A percentile compares a stretch with the other conserved stretches of the same genome.
phyloP scores from a whole-genome alignment of 2,329 filamentous ascomycete genomes.

The Colletotrichum tropicale region DNA sequence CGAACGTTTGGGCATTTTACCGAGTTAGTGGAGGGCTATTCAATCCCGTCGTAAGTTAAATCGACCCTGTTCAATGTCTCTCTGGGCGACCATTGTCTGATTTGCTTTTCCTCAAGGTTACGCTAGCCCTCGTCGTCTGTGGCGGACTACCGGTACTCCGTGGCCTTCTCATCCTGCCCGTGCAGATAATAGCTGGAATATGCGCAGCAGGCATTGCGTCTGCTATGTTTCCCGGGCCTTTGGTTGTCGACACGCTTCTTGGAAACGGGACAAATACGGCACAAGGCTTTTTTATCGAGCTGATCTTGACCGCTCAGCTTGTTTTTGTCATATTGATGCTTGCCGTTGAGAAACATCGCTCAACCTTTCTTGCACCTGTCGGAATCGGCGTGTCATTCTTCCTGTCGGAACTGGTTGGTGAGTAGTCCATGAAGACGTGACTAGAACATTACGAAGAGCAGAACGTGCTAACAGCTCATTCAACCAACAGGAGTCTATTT shows the following conservation, averaged over 20 bases:
- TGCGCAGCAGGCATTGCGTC: constrained; percentile 62
- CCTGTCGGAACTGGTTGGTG: constrained; percentile 52
- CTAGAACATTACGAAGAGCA: neutral
- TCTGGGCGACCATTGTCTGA: neutral
- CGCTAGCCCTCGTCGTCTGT: constrained; percentile 63
- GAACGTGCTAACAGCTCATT: neutral
- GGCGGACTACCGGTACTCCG: constrained; percentile 60
- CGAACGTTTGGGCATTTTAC: constrained; percentile 63
- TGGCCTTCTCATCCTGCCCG: constrained; percentile 54
- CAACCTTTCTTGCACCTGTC: constrained; percentile 73
- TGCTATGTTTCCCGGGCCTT: constrained; percentile 60
- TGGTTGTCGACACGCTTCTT: constrained; percentile 62
- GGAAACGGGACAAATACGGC: constrained; percentile 52
- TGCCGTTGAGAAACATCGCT: constrained; percentile 75
- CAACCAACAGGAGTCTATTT: constrained; percentile 41
- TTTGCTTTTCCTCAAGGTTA: constrained; percentile 40
- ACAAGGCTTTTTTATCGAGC: constrained; percentile 70
- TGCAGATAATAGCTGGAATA: constrained; percentile 65
- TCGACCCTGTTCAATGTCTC: no score
- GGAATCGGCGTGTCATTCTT: constrained; percentile 76
- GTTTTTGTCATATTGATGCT: constrained; percentile 72
- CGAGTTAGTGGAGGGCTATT: constrained; percentile 58
- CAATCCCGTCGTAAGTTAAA: constrained; percentile 50
- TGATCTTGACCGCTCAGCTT: constrained; percentile 68
- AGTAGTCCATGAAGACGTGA: neutral